Base-by-base conservation (phyloP, 306 rosid species). In the Betula pendula region DNA sequence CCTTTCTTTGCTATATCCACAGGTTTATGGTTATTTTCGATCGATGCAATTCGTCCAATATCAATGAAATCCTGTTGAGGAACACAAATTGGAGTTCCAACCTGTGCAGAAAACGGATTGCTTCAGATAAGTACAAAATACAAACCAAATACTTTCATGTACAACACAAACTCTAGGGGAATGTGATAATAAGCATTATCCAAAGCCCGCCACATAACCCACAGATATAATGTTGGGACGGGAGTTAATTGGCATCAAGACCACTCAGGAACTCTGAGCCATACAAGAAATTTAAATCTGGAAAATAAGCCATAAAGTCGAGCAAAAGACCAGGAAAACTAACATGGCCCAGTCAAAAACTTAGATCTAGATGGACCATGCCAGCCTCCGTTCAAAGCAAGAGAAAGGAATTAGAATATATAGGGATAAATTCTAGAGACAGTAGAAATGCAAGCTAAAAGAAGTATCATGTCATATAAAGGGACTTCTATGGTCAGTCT, bases 1-100 rank as follows among this genome's bases (percentile, higher is more conserved):
- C 99, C 99, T 80, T 88, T 95, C 88, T 92, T 95, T 12, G 99
- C 98, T 45, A 51, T 78, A 81, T 95, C 97, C 79, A 95, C 98
- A 44, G 99, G 89, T 81, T 89, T 92, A 72, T 92, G 90, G 82
- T 95, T 95, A 77, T 90, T 92, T 82, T 92, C 97, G 45, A 95
- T 89, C 25, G 98, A 95, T 25, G 96, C 91, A 73, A 95, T 85
- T 67, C 90, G 90, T 16, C 99, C 99, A 59, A 95, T 90, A 66
- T 87, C 95, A 77, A 88, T 92, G 86, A 85, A 95, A 27, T 92
- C 97, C 84, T 87, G 86, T 35, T 88, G 90, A 76, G 97, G 99
- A 78, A 95, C 72, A 86, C 99, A 95, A 71, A 95, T 81, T 70
- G 98, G 99, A 78, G 97, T 92, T 75, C 99, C 99, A 73, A 95